Evolutionary conservation across 768 basidiomycete species (phyloP), one percentile per base, ranked within the genome.

Genomic region (Jaapia argillacea): DNA sequence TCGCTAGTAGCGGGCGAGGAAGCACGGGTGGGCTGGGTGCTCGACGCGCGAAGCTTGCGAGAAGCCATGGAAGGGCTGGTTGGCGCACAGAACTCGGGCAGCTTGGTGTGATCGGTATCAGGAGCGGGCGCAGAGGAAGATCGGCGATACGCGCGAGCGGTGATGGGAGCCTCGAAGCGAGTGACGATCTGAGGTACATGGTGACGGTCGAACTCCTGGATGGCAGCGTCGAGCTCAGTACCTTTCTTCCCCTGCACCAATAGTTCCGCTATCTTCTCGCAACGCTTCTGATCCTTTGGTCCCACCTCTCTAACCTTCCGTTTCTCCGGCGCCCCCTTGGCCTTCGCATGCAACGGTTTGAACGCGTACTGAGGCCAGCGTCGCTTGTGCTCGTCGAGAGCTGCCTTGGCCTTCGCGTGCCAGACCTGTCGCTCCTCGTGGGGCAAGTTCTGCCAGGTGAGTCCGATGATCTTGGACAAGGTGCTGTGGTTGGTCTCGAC

Each of bases 401-500:
- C 81, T 33, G 68, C 65, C 65, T 79, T 80, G 14, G 86, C 86
- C 60, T 85, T 84, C 41, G 66, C 64, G 52, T 85, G 79, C 86
- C 86, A 89, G 40, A 81, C 63, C 60, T 82, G 73, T 6, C 81
- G 75, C 57, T 89, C 81, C n/a, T 77, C 75, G 45, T 79, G 71
- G 2, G 83, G 75, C 47, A 89, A 72, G 45, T 74, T 81, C 61
- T 84, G 77, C 86, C 85, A 89, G 24, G 84, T 85, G 47, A 85
- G 66, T 20, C 85, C 85, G 47, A 87, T 84, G 55, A 86, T 88
- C 73, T 85, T 87, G 12, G 84, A 86, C 14, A 88, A 67, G 3
- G 85, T 86, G 52, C 79, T 81, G 63, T 86, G 85, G 58, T 83
- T 86, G 24, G 82, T 83, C 67, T 88, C 85, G 47, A 87, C 79